Base-by-base conservation (phyloP, 805 yeast species). In the Lachancea thermotolerans region DNA sequence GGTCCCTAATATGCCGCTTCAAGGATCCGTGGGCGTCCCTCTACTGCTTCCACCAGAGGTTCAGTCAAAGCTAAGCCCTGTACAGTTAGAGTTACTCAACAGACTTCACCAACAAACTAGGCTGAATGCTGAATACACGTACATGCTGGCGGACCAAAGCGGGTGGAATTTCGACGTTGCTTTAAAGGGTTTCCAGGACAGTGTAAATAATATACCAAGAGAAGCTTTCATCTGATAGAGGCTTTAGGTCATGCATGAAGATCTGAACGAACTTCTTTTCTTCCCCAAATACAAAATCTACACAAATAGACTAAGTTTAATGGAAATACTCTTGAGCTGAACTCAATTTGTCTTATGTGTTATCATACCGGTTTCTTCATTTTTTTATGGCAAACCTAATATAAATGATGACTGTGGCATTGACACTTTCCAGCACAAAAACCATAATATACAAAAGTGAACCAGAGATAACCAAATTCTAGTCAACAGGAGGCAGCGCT, bases 111-210 rank as follows among this genome's bases (percentile, higher is more conserved):
- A 74, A 25, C 86, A 83, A 50, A 90, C 97, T 0, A 78, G 80
- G 40, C 70, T 90, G 53, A 89, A 77, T 53, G 70, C 85, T n/a
- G 85, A 85, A 55, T 90, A 81, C 62, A 85, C 91, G 0, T 67
- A 80, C 25, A 78, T 90, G 85, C 73, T 93, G 34, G 82, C 89
- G 46, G 89, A 88, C 60, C 96, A 89, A 63, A 87, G 95, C 57
- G 74, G 77, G 44, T 90, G 95, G 90, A 83, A 85, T 62, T 81
- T 78, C 54, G 79, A 77, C 25, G 73, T 69, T 43, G 90, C 96
- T 25, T 68, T 78, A 11, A 73, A 72, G 37, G 81, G 85, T 45
- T 91, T 91, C 66, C 76, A 79, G 53, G 79, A 75, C 53, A 82
- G 87, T 31, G 74, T 72, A n/a, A 71, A 70, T 7, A 75, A 72